These are phyloP conservation scores for Eucalyptus decipiens DNA, from an alignment of 345 rosid genomes.

Conservation along the genomic window DNA sequence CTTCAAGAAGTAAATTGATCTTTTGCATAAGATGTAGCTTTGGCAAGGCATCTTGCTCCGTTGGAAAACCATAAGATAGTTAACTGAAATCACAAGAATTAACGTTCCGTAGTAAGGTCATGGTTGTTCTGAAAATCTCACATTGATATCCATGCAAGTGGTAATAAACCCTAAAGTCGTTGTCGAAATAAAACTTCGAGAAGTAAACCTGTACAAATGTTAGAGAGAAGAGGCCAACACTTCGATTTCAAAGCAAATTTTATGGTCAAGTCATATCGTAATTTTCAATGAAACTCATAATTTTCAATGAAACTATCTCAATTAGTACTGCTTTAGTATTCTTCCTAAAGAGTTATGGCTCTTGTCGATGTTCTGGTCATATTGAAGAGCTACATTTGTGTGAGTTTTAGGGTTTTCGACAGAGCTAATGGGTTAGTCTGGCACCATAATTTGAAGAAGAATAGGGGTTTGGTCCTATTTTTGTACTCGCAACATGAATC, in stretches of 20 bases:
- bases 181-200: neutral
- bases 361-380: neutral
- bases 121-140: neutral
- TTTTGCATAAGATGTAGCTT: neutral
- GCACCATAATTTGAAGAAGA: neutral
- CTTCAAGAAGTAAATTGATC: neutral
- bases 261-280: neutral
- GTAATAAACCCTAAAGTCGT: neutral
- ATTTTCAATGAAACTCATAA: neutral
- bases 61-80: neutral
- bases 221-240: neutral
- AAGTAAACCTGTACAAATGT: neutral
- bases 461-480: neutral
- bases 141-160: neutral
- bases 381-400: neutral
- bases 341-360: neutral
- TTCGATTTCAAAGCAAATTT: neutral
- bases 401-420: neutral
- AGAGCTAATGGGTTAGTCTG: neutral
- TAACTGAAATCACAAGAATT: neutral
- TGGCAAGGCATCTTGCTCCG: neutral
- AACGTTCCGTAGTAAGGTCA: neutral
- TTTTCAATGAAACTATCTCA: neutral
- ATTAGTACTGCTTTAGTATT: neutral
- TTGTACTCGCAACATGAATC: neutral